Base-by-base conservation (phyloP, 163 green algal species). In the Volvox carteri region DNA sequence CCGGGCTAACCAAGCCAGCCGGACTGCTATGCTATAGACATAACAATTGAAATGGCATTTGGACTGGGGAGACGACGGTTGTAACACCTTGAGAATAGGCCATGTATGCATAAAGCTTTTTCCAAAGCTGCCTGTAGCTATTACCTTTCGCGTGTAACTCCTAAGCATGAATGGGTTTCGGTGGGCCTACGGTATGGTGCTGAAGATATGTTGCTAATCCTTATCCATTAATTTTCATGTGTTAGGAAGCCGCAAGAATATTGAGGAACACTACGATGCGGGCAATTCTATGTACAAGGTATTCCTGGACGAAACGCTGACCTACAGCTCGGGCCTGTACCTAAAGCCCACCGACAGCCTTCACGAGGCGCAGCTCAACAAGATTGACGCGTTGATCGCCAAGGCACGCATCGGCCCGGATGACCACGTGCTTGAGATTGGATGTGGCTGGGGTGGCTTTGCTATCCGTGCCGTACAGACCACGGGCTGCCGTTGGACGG, bases 211-310 rank as follows among this genome's bases (percentile, higher is more conserved):
- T n/a, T n/a, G n/a, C n/a, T n/a, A n/a, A n/a, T n/a, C n/a, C n/a
- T n/a, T n/a, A n/a, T n/a, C n/a, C n/a, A n/a, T n/a, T n/a, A n/a
- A n/a, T n/a, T 65, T 65, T 65, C 14, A 23, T 35, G 33, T 39
- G 54, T 54, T 85, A 91, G 95, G 95, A 75, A 96, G 90, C 73
- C 93, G 95, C 25, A 94, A 93, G 77, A 99, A 99, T 94, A 99
- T 99, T 52, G 95, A 98, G 94, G 94, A 98, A 90, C 98, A 99
- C 92, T 99, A 99, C 87, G 98, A 99, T 89, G 95, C 96, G 8
- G 97, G 97, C 65, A 98, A 97, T 80, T 92, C 84, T 42, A 96
- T 96, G 94, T 94, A 94, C 93, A 92, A 93, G 58, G 87, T 97
- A 1, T 99, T 99, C 91, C 92, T 99, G 85, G 98, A 99, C 86